phyloP scores from a whole-genome alignment of 306 rosid species.

The Adenanthera pavonina region DNA sequence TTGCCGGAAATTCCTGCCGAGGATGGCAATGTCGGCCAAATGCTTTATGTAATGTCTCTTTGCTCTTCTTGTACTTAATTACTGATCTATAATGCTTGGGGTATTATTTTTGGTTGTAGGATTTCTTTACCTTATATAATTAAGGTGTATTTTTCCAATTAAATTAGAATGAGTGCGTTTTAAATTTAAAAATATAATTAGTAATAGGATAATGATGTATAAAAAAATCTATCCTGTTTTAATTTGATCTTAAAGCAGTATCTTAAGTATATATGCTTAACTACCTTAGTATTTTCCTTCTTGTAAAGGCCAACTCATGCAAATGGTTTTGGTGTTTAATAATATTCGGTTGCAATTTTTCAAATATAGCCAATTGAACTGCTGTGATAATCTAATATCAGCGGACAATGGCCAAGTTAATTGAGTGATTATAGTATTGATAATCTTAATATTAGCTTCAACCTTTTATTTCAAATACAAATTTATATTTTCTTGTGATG shows the following conservation, averaged over 20 bases:
- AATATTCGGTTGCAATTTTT: not conserved
- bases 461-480: not conserved
- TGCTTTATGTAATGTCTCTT: constrained; percentile 68
- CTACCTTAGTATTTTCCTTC: no score
- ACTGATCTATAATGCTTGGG: not conserved
- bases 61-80: not conserved
- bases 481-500: not conserved
- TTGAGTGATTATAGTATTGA: not conserved
- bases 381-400: not conserved
- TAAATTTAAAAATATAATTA: no score
- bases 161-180: no score
- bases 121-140: no score
- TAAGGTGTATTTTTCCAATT: no score
- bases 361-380: not conserved
- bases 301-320: not conserved
- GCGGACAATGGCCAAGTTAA: not conserved
- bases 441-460: not conserved
- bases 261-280: no score
- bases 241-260: no score
- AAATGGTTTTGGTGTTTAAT: not conserved
- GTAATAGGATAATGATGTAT: no score
- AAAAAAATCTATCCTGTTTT: no score
- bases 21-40: constrained; percentile 96
- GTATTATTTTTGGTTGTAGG: not conserved
- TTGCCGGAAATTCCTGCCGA: constrained; percentile 83